Evolutionary conservation across 2,329 filamentous ascomycete species (phyloP).

Genomic region (Aureobasidium sp.): DNA sequence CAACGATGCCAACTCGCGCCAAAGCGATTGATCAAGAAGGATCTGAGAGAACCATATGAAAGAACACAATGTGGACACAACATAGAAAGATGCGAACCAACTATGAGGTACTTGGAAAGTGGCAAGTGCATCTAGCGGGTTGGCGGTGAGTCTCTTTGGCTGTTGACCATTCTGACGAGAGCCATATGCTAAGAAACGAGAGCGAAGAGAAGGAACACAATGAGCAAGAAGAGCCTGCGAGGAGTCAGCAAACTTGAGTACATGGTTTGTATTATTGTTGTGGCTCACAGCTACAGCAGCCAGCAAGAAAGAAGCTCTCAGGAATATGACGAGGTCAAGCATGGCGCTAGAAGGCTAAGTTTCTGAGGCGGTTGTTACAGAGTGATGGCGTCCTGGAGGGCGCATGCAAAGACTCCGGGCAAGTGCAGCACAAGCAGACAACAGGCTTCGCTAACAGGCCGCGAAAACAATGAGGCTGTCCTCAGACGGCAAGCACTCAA

Average conservation of each 20-base stretch:
- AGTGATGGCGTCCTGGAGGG: not conserved
- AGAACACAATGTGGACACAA: slow-evolving; percentile 59
- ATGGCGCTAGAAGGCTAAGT: not conserved
- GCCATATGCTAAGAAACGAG: slow-evolving; percentile 53
- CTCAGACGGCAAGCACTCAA: not conserved
- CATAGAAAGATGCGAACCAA: slow-evolving; percentile 87
- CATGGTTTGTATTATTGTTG: not conserved
- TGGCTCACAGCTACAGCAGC: slow-evolving; percentile 12
- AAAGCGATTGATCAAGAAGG: slow-evolving; percentile 42
- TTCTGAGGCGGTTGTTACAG: not conserved
- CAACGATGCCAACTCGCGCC: slow-evolving; percentile 38
- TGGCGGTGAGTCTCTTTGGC: not conserved
- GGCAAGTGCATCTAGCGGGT: slow-evolving; percentile 38
- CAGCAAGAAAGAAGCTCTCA: slow-evolving; percentile 12
- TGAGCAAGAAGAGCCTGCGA: slow-evolving; percentile 42
- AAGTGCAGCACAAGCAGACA: not conserved
- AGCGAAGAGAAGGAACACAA: slow-evolving; percentile 40
- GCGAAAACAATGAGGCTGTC: not conserved
- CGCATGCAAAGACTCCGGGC: not conserved
- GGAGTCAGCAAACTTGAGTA: slow-evolving; percentile 8
- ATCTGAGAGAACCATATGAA: slow-evolving; percentile 66
- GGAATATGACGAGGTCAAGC: slow-evolving; percentile 9
- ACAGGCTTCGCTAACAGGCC: not conserved
- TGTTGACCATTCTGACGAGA: slow-evolving; percentile 32
- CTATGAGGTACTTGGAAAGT: slow-evolving; percentile 65